Base-by-base conservation (phyloP, 768 basidiomycete species). In the Amanita subjunquillea region DNA sequence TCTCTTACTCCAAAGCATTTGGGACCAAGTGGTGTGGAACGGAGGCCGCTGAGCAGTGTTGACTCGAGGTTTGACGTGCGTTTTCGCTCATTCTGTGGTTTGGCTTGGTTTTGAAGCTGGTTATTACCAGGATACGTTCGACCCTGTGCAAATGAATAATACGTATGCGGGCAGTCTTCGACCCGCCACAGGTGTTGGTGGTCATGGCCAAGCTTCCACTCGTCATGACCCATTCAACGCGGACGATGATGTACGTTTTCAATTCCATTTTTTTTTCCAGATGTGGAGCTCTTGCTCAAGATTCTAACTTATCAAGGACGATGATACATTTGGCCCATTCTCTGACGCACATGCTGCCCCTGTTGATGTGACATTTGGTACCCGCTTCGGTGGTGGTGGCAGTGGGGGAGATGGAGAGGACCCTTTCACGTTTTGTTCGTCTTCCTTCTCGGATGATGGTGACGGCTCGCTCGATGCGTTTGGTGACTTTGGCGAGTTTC, bases 241-340 rank as follows among this genome's bases (percentile, higher is more conserved):
- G 54, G 70, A 62, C 50, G 78, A 83, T 27, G 82, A 84, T 44
- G 83, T 83, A 48, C 50, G 71, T 64, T 25, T 17, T 25, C 20
- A 42, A 7, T 5, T 30, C 15, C 55, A 46, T 43, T 17, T 38
- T 7, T n/a, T n/a, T 17, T 17, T 17, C 17, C 17, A 17, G 1
- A 17, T 17, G 17, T 17, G 17, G 17, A 17, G 17, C 17, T 17
- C 17, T 17, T 17, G 22, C 48, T 15, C 27, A 29, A 6, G 15
- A 13, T 42, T 4, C 29, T 22, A 29, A 34, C 52, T 30, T 53
- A 46, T 25, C 22, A 44, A 40, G 43, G 38, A 55, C 17, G 20
- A 86, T 65, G 85, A 85, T 51, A 75, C 68, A n/a, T 87, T 88
- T 63, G 89, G 88, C 2, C 87, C 89, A 5, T 91, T 91, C 68